Conservation (phyloP, 2,329 filamentous ascomycete genomes). For the Botryotinia convoluta region DNA sequence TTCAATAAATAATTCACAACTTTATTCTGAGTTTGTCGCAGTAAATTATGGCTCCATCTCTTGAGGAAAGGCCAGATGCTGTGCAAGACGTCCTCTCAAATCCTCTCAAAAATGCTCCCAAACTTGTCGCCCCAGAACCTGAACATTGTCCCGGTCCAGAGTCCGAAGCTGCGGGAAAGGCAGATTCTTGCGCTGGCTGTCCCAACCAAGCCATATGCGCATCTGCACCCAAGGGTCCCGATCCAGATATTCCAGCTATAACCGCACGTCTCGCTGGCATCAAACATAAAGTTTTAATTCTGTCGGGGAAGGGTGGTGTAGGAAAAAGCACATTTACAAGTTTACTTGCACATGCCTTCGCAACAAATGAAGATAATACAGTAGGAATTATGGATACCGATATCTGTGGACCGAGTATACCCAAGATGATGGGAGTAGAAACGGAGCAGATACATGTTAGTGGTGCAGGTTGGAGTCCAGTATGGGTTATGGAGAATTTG, state of each 20-base stretch:
- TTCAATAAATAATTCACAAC: not conserved
- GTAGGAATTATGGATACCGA: slow-evolving; percentile 98
- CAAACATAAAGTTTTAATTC: slow-evolving; percentile 84
- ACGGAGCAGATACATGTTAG: slow-evolving; percentile 90
- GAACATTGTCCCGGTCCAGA: slow-evolving; percentile 95
- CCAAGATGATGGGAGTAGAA: slow-evolving; percentile 99
- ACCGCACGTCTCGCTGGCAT: slow-evolving; percentile 77
- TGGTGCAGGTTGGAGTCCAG: slow-evolving; percentile 85
- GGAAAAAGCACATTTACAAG: slow-evolving; percentile 94
- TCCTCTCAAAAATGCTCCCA: slow-evolving; percentile 73
- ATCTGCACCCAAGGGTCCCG: slow-evolving; percentile 88
- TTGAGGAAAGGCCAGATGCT: slow-evolving; percentile 70
- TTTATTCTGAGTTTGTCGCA: not conserved
- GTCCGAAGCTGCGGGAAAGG: slow-evolving; percentile 64
- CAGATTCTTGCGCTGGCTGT: slow-evolving; percentile 88
- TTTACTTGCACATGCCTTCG: slow-evolving; percentile 85
- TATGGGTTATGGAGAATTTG: slow-evolving; percentile 93
- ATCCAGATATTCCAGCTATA: slow-evolving; percentile 89
- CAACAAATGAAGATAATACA: slow-evolving; percentile 70
- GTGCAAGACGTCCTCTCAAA: slow-evolving; percentile 70
- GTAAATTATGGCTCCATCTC: slow-evolving; percentile 70
- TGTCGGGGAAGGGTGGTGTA: slow-evolving; percentile 94
- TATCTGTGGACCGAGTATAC: slow-evolving; percentile 93
- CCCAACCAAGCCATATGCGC: slow-evolving; percentile 96
- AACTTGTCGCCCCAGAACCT: slow-evolving; percentile 90